Conservation (phyloP, 345 rosid genomes). For the Linum tenue region DNA sequence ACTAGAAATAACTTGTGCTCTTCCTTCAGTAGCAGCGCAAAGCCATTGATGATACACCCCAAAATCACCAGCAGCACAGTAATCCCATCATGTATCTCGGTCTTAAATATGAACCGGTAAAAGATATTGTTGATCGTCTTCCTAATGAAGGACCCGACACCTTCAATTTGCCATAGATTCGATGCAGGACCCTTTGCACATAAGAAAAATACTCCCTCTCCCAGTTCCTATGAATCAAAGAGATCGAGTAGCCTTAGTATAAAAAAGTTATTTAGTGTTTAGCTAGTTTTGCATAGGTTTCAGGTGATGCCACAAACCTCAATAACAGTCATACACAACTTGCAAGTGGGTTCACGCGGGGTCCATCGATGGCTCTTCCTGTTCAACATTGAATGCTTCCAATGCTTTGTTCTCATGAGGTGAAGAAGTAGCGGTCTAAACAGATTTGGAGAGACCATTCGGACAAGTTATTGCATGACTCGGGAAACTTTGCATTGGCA, state of each 20-base stretch:
- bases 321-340: constrained; percentile 2
- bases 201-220: constrained; percentile 3
- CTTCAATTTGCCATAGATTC: constrained; percentile 3
- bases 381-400: constrained; percentile 4
- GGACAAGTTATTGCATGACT: constrained; percentile 1
- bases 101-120: not conserved
- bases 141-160: constrained; percentile 5
- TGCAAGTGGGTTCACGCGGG: constrained; percentile 4
- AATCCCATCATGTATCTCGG: constrained; percentile 6
- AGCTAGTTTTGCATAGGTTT: constrained; percentile 4
- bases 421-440: constrained; percentile 3
- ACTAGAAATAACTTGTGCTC: constrained; percentile 6
- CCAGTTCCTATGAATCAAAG: constrained; percentile 3
- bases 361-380: constrained; percentile 8
- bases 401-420: constrained; percentile 5
- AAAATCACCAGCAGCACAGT: constrained; percentile 1
- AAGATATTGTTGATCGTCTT: constrained; percentile 6
- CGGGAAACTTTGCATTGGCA: constrained; percentile 2
- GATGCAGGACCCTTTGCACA: not conserved
- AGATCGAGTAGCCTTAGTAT: constrained; percentile 4
- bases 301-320: constrained; percentile 9
- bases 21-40: constrained; percentile 1
- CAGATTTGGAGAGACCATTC: constrained; percentile 1
- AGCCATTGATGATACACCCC: constrained; percentile 3
- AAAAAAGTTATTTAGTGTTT: not conserved